These are phyloP conservation scores for Flammula alnicola DNA, from an alignment of 1,284 basidiomycete genomes.

Conservation along the genomic window DNA sequence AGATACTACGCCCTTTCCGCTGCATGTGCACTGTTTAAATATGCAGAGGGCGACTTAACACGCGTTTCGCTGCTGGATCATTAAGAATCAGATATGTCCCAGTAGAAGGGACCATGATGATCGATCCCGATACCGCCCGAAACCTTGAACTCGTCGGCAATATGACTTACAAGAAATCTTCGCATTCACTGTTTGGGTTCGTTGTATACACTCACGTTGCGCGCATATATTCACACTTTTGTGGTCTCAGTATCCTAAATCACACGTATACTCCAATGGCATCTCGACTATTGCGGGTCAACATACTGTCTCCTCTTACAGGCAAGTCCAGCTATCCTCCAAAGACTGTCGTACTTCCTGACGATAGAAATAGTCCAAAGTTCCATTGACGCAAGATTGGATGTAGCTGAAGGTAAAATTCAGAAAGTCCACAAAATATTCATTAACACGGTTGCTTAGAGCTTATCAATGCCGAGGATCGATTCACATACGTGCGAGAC, in stretches of 20 bases:
- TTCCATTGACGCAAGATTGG: constrained; percentile 80
- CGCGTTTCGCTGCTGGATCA: constrained; percentile 70
- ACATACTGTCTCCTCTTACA: constrained; percentile 84
- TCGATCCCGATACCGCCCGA: constrained; percentile 85
- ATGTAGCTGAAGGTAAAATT: constrained; percentile 76
- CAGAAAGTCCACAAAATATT: background rate
- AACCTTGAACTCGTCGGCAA: constrained; percentile 90
- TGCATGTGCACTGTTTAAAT: constrained; percentile 83
- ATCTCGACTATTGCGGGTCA: constrained; percentile 75
- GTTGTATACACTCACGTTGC: constrained; percentile 18
- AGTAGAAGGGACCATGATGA: constrained; percentile 89
- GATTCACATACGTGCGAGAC: constrained; percentile 69
- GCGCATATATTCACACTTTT: constrained; percentile 1
- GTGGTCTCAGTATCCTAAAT: constrained; percentile 63
- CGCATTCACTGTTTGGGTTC: constrained; percentile 77
- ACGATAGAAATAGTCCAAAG: constrained; percentile 47
- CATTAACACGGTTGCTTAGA: constrained; percentile 58
- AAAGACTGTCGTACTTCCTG: background rate
- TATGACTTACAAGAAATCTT: constrained; percentile 63
- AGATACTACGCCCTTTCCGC: constrained; percentile 92
- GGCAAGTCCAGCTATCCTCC: constrained; percentile 43
- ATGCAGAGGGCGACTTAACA: constrained; percentile 71
- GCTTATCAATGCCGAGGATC: constrained; percentile 75
- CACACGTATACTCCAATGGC: constrained; percentile 91
- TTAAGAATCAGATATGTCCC: constrained; percentile 82